Evolutionary conservation across 164 flowering plant genomes (phyloP), one percentile per base, ranked within the genome.

Genomic region (Brasenia schreberi): DNA sequence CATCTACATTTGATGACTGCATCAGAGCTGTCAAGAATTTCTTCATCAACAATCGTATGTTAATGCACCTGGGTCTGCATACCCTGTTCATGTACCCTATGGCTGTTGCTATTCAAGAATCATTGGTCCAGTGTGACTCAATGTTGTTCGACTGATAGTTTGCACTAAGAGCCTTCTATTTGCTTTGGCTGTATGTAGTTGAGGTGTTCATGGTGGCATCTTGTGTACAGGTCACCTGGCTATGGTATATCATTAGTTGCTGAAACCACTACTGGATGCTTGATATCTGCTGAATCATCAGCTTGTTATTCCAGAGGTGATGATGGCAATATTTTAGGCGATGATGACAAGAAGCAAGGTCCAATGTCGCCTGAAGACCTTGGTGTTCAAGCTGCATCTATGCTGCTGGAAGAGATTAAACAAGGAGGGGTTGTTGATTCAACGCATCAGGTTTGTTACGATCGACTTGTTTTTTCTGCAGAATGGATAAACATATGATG

Each of bases 351-450:
- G 71, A 80, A 70, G 65, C 68, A 68, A 58, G 89, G 79, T 56
- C 67, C 85, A 64, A 76, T 59, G 53, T 83, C 88, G 43, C 84
- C 99, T 2, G 96, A 78, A 43, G 91, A 88, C 4, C 75, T 86
- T 64, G 96, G 97, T 33, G 84, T 75, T 77, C 83, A 85, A 74
- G 79, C 84, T 72, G 97, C 97, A 66, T 83, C 89, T 11, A 61
- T 70, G 69, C 79, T 94, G 16, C 88, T 94, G 61, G 82, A 77
- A 70, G 97, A 94, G 80, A 79, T 94, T 61, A 87, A 84, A 72
- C 87, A 84, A 76, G 97, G 97, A 7, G 97, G 99, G 44, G 95
- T 94, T 0, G 96, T 94, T 5, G 97, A 91, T 80, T 91, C 97
- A 17, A 84, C 88, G 19, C 97, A 91, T 74, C 98, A 91, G 97